Evolutionary conservation across 768 basidiomycete species (phyloP), one percentile per base, ranked within the genome.

Genomic region (Suillus variegatus): DNA sequence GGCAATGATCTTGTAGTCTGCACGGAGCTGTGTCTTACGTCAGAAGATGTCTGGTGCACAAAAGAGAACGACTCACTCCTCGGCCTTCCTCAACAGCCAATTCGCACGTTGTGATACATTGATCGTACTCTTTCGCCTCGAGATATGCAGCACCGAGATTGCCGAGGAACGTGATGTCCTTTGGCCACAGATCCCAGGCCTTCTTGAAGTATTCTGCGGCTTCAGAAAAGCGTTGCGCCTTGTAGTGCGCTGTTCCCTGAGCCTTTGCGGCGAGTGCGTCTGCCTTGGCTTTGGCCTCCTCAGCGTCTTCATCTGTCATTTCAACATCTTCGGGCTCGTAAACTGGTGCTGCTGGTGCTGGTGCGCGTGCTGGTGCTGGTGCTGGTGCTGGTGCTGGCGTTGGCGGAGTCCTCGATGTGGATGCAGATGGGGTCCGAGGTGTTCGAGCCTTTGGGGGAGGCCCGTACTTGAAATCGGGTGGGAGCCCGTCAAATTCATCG

Each of bases 1-100:
- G 40, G 97, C 97, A 65, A 97, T 81, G 65, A 97, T 84, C 80
- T 97, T 99, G 85, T 88, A 99, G 79, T 99, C 97, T 6, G 92
- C 93, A 60, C 95, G 90, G 49, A 95, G 74, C 86, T 95, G 74
- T 14, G 12, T 35, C 68, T 38, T 63, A 56, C 10, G 60, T 51
- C 25, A 61, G 41, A 38, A 14, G 38, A 6, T 12, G n/a, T 22
- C 20, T 47, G 2, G 49, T 47, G 40, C 47, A 35, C n/a, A 25
- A 22, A 61, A 6, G 10, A 13, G 2, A 51, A 28, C 8, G 60
- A 73, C 85, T 56, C 70, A 92, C 91, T 66, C 82, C 84, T 66
- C 96, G 90, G 40, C 95, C 97, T 74, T 98, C 93, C 14, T 99
- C 97, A 52, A 94, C 91, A n/a, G 97, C 97, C 79, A 94, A 96